Evolutionary conservation across 306 rosid genomes (phyloP).

Genomic region (Ormosia emarginata): DNA sequence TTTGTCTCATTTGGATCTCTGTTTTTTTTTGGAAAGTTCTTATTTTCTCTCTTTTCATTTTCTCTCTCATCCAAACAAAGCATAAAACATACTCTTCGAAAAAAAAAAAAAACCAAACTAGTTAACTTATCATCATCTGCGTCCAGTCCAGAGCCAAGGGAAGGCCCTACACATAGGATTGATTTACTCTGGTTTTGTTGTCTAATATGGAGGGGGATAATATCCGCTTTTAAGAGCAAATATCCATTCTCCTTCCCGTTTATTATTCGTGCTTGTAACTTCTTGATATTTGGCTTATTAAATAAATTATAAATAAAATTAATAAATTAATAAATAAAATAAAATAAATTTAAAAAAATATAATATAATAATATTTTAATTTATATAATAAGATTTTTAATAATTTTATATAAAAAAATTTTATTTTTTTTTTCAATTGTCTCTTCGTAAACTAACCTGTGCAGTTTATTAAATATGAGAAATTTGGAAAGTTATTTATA

Average conservation of each 20-base stretch:
- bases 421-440: not conserved
- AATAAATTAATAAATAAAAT: too few species aligned
- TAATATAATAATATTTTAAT: too few species aligned
- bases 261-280: not conserved
- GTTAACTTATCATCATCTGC: conserved; percentile 11
- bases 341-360: not conserved
- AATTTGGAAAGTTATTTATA: not conserved
- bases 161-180: not conserved
- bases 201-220: not conserved
- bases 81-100: too few species aligned
- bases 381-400: too few species aligned
- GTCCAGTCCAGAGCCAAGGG: too few species aligned
- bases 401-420: too few species aligned
- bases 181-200: not conserved
- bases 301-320: too few species aligned
- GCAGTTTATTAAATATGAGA: not conserved
- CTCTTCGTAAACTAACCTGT: not conserved
- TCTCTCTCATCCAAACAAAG: too few species aligned
- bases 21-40: too few species aligned
- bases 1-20: too few species aligned
- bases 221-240: not conserved
- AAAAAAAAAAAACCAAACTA: too few species aligned
- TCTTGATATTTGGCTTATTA: not conserved
- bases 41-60: too few species aligned
- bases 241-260: not conserved